Percentiles rank a stretch among this genome's conserved stretches.
Evolutionary conservation across 2,329 filamentous ascomycete genomes (phyloP).

Genomic region (Diplodia corticola): DNA sequence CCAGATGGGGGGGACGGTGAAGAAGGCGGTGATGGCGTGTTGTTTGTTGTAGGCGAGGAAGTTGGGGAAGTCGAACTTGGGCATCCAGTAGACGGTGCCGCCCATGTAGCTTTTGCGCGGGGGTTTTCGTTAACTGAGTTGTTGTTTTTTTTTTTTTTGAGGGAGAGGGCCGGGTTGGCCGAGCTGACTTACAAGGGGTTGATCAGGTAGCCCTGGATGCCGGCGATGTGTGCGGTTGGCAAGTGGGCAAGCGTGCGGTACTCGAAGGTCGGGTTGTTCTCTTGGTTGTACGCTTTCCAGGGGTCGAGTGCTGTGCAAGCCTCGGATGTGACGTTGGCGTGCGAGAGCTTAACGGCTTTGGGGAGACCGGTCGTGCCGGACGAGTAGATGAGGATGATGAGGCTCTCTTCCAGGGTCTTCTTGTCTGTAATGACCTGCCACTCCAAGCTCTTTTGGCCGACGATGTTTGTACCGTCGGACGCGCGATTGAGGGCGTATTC

Average conservation of each 20-base stretch:
- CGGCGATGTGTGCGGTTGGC: slow-evolving; percentile 51
- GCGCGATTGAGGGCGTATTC: slow-evolving; percentile 39
- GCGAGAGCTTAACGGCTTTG: slow-evolving; percentile 48
- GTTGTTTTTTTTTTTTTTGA: neutral
- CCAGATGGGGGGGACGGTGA: slow-evolving; percentile 63
- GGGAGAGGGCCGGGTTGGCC: no score
- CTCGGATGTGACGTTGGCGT: slow-evolving; percentile 46
- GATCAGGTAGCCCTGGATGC: slow-evolving; percentile 50
- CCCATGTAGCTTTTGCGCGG: slow-evolving; percentile 32
- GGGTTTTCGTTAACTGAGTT: neutral
- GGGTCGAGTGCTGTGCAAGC: slow-evolving; percentile 31
- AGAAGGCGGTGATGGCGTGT: slow-evolving; percentile 56
- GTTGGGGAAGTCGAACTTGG: slow-evolving; percentile 56
- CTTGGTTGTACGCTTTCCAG: slow-evolving; percentile 33
- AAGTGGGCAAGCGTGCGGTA: slow-evolving; percentile 49
- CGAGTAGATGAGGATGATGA: slow-evolving; percentile 31
- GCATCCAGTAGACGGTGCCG: slow-evolving; percentile 61
- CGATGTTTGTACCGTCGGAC: slow-evolving; percentile 34
- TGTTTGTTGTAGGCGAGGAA: slow-evolving; percentile 57
- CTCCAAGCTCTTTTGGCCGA: slow-evolving; percentile 44
- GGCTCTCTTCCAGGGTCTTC: slow-evolving; percentile 45
- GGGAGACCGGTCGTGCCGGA: slow-evolving; percentile 46
- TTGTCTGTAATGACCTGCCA: slow-evolving; percentile 59
- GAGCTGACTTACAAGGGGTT: slow-evolving; percentile 37
- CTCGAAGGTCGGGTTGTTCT: slow-evolving; percentile 32